A percentile compares a stretch with the other conserved stretches of the same genome.
Conservation (phyloP, 169 alveolate genomes). For the Cryptosporidium bovis region DNA sequence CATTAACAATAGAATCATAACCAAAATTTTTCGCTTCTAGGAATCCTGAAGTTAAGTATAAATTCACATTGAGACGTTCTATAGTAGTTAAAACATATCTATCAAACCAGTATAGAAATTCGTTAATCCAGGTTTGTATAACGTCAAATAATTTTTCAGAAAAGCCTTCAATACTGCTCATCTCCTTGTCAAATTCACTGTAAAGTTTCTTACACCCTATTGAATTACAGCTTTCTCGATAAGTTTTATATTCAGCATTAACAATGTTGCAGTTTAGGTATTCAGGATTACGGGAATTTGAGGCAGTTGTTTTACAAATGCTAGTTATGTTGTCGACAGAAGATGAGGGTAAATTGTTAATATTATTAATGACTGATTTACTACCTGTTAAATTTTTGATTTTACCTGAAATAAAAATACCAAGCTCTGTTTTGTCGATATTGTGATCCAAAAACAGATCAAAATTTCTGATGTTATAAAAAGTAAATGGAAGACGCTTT, state of each 20-base stretch:
- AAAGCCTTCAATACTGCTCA: neutral
- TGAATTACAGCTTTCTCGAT: neutral
- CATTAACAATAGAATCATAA: neutral
- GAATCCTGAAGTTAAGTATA: slow-evolving; percentile 41
- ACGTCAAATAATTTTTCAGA: slow-evolving; percentile 13
- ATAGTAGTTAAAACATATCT: slow-evolving; percentile 50
- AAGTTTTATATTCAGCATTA: neutral
- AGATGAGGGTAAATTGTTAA: neutral
- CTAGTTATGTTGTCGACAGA: neutral
- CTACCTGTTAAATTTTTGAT: neutral
- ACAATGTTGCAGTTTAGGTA: too few species aligned
- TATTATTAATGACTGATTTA: neutral
- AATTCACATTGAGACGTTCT: slow-evolving; percentile 16
- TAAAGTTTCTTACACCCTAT: neutral
- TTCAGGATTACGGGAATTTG: too few species aligned
- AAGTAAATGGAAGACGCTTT: slow-evolving; percentile 60
- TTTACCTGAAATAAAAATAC: neutral
- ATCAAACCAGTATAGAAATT: slow-evolving; percentile 49
- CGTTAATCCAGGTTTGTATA: slow-evolving; percentile 40
- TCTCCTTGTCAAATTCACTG: neutral
- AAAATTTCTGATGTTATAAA: slow-evolving; percentile 44
- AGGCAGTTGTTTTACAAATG: neutral
- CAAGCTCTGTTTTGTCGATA: slow-evolving; percentile 63
- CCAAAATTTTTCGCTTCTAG: slow-evolving; percentile 17
- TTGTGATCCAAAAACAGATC: slow-evolving; percentile 55